Conservation (phyloP, 345 rosid genomes). For the Salix exigua region DNA sequence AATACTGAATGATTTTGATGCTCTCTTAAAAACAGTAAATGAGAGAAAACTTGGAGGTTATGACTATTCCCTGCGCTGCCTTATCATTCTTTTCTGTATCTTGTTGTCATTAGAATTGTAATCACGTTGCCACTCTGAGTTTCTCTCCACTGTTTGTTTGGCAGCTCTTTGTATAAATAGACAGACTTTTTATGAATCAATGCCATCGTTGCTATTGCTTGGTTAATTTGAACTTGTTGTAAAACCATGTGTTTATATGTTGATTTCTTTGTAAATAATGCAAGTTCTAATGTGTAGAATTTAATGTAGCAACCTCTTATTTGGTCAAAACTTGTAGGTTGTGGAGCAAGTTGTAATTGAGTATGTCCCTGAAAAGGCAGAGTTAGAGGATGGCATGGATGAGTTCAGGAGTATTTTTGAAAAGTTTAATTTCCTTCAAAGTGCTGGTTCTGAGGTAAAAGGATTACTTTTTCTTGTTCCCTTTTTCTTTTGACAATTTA, state of each 20-base stretch:
- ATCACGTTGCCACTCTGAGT: neutral
- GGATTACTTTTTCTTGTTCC: neutral
- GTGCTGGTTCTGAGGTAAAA: slow-evolving; percentile 57
- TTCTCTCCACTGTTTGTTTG: neutral
- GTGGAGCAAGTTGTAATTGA: slow-evolving; percentile 69
- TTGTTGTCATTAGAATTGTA: neutral
- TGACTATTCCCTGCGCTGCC: neutral
- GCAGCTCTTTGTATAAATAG: neutral
- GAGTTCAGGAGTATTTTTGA: slow-evolving; percentile 77
- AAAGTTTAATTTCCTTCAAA: slow-evolving; percentile 64
- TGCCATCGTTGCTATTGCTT: neutral
- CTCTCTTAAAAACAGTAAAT: too few species aligned
- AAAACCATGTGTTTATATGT: neutral
- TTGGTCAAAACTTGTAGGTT: slow-evolving; percentile 29
- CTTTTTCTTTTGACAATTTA: neutral
- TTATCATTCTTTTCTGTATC: neutral
- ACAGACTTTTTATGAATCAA: neutral
- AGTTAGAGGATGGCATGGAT: slow-evolving; percentile 69
- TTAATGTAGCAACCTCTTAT: neutral
- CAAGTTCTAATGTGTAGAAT: neutral
- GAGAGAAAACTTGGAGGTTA: neutral
- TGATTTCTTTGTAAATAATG: neutral
- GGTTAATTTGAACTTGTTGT: neutral
- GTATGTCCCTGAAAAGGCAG: slow-evolving; percentile 85
- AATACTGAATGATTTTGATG: neutral